Percentiles rank a stretch among this genome's conserved stretches.
Evolutionary conservation across 1,284 basidiomycete species (phyloP).

Genomic region (Trametes pubescens): DNA sequence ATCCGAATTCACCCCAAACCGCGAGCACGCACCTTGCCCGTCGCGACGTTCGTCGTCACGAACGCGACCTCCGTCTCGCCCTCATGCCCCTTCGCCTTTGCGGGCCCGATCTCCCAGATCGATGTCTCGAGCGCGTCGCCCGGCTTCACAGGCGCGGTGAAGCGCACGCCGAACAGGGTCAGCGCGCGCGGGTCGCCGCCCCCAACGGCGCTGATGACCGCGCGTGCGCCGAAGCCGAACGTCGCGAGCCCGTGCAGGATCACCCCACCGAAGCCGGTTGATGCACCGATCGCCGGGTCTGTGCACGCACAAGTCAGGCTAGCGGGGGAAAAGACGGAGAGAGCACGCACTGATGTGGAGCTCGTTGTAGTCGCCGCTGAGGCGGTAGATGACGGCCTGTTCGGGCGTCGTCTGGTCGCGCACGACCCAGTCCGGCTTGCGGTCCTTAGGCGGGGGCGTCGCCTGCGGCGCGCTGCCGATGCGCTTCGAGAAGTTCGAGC

Average conservation of each 20-base stretch:
- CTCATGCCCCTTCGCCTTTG: constrained; percentile 53
- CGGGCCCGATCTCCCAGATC: constrained; percentile 76
- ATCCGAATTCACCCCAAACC: not conserved
- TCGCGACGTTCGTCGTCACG: constrained; percentile 70
- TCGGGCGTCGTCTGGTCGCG: constrained; percentile 75
- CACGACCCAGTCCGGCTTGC: constrained; percentile 73
- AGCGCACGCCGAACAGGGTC: constrained; percentile 73
- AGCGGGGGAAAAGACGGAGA: not conserved
- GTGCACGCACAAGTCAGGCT: too few species aligned
- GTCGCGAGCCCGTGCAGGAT: constrained; percentile 86
- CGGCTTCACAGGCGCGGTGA: constrained; percentile 83
- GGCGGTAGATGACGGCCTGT: constrained; percentile 81
- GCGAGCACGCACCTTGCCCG: constrained; percentile 64
- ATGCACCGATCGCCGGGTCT: constrained; percentile 78
- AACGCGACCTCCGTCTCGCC: constrained; percentile 78
- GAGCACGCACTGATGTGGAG: constrained; percentile 74
- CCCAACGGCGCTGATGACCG: constrained; percentile 68
- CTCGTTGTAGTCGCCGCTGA: constrained; percentile 88
- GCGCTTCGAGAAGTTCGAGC: constrained; percentile 70
- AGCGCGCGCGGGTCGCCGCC: constrained; percentile 66
- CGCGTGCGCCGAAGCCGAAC: constrained; percentile 81
- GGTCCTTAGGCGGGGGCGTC: constrained; percentile 72
- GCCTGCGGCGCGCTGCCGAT: constrained; percentile 74
- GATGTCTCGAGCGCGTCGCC: constrained; percentile 81
- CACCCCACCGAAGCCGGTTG: constrained; percentile 78